Base-by-base conservation (phyloP, 768 basidiomycete species). In the Mycena kentingensis region DNA sequence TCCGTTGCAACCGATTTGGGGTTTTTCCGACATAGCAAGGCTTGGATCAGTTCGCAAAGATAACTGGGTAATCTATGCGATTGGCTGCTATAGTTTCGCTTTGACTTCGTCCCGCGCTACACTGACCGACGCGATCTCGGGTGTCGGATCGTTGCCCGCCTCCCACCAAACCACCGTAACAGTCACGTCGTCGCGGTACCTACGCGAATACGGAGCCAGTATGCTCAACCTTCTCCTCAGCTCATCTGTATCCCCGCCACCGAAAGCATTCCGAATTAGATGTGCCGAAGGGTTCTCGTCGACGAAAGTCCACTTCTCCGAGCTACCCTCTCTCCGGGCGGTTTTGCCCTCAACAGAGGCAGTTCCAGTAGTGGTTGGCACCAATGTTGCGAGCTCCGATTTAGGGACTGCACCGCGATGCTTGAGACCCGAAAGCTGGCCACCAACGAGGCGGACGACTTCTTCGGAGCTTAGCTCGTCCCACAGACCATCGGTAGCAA, bases 401-500 rank as follows among this genome's bases (percentile, higher is more conserved):
- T 87, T 90, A 29, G 84, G 67, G 16, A 92, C 63, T 18, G 67
- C 70, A 35, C 89, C 89, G 60, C 81, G 82, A 16, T 24, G 22
- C 18, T 42, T 42, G 34, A 90, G 66, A 19, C 92, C 89, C 16
- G 80, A 73, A 38, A 96, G 74, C 65, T 92, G 82, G 6, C 90
- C 91, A 13, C 84, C 92, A 15, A 96, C 92, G 25, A 97, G 83
- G 18, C 85, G 78, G 41, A 95, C 93, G 10, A 90, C 90, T 52
- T 95, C 91, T 58, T 91, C 84, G 25, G 91, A 92, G 74, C 83
- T 82, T 22, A 86, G 69, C 55, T 82, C 75, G 63, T 87, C 84
- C 87, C 88, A 93, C 18, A 93, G 76, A 26, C 84, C 84, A 56
- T 97, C 93, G 0, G 93, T 97, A 2, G 93, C 93, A 38, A 97